phyloP scores from a whole-genome alignment of 805 yeast species.

The Saturnispora besseyi region DNA sequence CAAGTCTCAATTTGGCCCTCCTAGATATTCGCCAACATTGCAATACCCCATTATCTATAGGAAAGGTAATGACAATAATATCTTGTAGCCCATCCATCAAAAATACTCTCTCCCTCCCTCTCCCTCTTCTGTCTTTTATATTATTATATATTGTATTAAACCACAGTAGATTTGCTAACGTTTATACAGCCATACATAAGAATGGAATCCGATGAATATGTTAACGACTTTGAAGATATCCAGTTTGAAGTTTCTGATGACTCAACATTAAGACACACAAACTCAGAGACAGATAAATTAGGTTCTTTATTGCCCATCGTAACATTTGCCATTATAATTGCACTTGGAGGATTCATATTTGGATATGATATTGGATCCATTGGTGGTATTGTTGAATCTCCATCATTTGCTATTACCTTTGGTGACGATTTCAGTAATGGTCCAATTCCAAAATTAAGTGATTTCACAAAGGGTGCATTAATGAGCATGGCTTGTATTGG shows the following conservation, averaged over 20 bases:
- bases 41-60: too few species aligned
- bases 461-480: conserved; percentile 24
- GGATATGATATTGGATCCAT: conserved; percentile 32
- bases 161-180: too few species aligned
- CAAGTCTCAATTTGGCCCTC: neutral
- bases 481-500: conserved; percentile 26
- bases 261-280: neutral
- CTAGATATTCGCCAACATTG: neutral
- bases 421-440: conserved; percentile 16
- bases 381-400: conserved; percentile 28
- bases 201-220: too few species aligned
- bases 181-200: too few species aligned
- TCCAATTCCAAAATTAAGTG: conserved; percentile 10
- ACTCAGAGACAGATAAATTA: neutral
- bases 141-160: too few species aligned
- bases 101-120: too few species aligned
- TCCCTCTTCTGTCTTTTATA: too few species aligned
- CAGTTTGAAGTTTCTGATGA: neutral
- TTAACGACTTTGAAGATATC: neutral
- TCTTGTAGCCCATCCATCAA: too few species aligned
- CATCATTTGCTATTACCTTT: conserved; percentile 19
- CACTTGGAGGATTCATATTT: conserved; percentile 28
- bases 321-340: conserved; percentile 20
- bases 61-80: too few species aligned
- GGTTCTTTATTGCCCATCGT: conserved; percentile 19